phyloP scores from a whole-genome alignment of 2,329 filamentous ascomycete genomes.

The Clarireedia sp. region DNA sequence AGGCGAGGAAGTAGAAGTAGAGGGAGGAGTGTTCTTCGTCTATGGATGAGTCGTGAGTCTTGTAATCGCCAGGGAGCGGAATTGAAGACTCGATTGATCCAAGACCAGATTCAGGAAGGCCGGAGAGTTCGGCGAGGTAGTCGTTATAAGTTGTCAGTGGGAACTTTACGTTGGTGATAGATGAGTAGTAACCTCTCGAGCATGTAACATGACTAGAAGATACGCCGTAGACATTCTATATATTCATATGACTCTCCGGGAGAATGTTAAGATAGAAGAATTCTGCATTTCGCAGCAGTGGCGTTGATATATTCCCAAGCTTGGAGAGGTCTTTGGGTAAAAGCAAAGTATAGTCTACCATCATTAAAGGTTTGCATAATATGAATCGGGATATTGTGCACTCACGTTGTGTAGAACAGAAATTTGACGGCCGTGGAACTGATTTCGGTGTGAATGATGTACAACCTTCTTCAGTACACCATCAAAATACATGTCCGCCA shows the following conservation, averaged over 20 bases:
- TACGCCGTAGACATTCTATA: constrained; percentile 40
- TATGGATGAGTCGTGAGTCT: constrained; percentile 33
- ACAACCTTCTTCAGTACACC: constrained; percentile 37
- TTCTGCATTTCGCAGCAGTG: constrained; percentile 41
- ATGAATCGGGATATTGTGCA: not conserved
- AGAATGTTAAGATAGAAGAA: constrained; percentile 39
- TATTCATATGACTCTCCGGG: constrained; percentile 33
- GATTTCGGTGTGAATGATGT: constrained; percentile 39
- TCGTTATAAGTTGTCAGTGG: constrained; percentile 31
- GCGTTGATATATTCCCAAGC: constrained; percentile 45
- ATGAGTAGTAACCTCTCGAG: constrained; percentile 36
- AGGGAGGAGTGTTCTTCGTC: constrained; percentile 38
- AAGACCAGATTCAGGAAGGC: constrained; percentile 42
- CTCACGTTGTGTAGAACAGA: constrained; percentile 43
- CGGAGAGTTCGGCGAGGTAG: constrained; percentile 44
- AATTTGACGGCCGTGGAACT: constrained; percentile 41
- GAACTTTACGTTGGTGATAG: not conserved
- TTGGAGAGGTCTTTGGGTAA: constrained; percentile 41
- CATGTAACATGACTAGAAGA: constrained; percentile 49
- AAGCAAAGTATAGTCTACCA: constrained; percentile 41
- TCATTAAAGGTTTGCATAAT: not conserved
- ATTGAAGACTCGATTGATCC: constrained; percentile 44
- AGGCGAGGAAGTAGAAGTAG: constrained; percentile 48
- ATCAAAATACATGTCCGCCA: constrained; percentile 22
- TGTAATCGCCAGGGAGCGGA: constrained; percentile 39